These are phyloP conservation scores for Dactylonectria macrodidyma DNA, from an alignment of 2,329 filamentous ascomycete genomes.

Conservation along the genomic window DNA sequence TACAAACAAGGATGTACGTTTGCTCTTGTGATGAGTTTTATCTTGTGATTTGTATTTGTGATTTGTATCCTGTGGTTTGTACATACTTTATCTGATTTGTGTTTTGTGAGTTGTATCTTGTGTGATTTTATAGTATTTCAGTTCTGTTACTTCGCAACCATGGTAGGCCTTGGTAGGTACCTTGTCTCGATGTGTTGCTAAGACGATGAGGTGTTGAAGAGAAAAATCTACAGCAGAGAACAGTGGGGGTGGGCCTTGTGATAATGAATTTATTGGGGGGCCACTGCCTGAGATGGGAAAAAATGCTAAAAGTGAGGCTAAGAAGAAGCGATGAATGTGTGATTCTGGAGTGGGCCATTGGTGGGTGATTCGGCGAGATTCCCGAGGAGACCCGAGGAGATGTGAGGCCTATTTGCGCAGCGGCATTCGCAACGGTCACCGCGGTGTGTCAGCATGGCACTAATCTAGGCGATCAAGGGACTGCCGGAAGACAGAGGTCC, in stretches of 20 bases:
- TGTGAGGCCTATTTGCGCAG: not conserved
- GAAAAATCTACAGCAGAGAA: not conserved
- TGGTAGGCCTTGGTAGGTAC: no score
- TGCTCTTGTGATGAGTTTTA: constrained; percentile 7
- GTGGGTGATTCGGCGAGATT: constrained; percentile 27
- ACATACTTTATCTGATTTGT: not conserved
- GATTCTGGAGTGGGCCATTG: not conserved
- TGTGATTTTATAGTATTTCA: no score
- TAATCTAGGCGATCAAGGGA: not conserved
- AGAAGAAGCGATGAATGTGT: not conserved
- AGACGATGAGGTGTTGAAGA: not conserved
- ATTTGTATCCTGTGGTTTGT: not conserved
- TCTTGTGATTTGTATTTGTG: constrained; percentile 2
- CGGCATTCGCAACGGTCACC: constrained; percentile 21
- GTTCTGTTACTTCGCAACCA: no score
- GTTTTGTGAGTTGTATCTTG: no score
- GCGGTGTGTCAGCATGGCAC: constrained; percentile 23
- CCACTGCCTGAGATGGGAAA: not conserved
- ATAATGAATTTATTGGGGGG: not conserved
- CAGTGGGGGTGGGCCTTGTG: not conserved
- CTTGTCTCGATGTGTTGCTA: not conserved
- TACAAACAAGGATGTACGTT: constrained; percentile 29
- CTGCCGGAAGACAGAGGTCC: constrained; percentile 16
- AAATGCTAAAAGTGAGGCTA: constrained; percentile 1
- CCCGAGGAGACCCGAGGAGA: constrained; percentile 15